These are phyloP conservation scores for Plasmopara halstedii DNA, from an alignment of 352 stramenopile species.

Conservation along the genomic window DNA sequence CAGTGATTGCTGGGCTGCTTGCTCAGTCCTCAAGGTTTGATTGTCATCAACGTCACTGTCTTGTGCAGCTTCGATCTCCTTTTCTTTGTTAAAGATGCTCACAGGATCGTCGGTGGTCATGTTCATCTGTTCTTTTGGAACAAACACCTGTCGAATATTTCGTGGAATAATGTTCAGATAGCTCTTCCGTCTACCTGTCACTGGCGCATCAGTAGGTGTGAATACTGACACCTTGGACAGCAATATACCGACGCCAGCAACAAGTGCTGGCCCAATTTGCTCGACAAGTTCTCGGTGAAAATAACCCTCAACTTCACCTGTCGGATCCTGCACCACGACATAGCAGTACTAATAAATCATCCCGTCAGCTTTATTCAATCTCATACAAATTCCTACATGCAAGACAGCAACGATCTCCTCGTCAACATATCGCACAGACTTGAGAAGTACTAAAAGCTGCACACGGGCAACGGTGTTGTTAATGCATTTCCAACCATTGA, in stretches of 20 bases:
- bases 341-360: too few species aligned
- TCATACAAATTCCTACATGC: conserved; percentile 28
- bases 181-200: conserved; percentile 37
- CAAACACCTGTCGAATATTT: conserved; percentile 56
- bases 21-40: conserved; percentile 14
- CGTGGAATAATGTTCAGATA: conserved; percentile 68
- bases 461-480: background rate
- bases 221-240: conserved; percentile 68
- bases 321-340: conserved; percentile 46
- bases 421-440: conserved; percentile 74
- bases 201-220: conserved; percentile 39
- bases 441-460: conserved; percentile 66
- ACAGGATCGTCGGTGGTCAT: conserved; percentile 28
- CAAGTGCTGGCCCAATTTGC: conserved; percentile 48
- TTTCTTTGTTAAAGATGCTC: conserved; percentile 44
- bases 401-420: conserved; percentile 75
- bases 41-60: conserved; percentile 30
- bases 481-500: background rate
- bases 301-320: conserved; percentile 69
- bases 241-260: conserved; percentile 40
- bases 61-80: conserved; percentile 21
- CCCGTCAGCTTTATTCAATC: too few species aligned
- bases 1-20: conserved; percentile 24
- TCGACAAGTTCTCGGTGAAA: conserved; percentile 77
- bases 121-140: conserved; percentile 20